phyloP scores from a whole-genome alignment of 495 filamentous ascomycete genomes.

The Neurospora tetrasperma region DNA sequence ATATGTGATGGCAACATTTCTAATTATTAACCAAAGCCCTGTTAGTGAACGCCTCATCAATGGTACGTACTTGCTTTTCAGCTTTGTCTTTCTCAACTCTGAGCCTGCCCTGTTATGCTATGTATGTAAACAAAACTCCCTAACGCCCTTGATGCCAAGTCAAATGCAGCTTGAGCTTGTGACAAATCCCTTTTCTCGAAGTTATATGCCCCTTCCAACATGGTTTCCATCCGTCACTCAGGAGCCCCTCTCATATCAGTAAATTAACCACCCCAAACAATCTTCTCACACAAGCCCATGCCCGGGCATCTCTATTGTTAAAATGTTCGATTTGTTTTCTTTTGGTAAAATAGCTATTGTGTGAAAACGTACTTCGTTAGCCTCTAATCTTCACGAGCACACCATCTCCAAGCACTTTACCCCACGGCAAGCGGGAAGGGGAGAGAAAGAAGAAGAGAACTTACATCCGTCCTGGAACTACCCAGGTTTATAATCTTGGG shows the following conservation, averaged over 20 bases:
- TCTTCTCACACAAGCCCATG: conserved; percentile 17
- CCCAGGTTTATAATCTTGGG: conserved; percentile 99
- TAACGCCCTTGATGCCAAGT: background rate
- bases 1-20: background rate
- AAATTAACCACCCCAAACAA: background rate
- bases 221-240: background rate
- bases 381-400: background rate
- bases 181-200: background rate
- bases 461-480: conserved; percentile 87
- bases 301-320: conserved; percentile 32
- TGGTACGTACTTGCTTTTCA: background rate
- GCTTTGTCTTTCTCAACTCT: background rate
- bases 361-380: conserved; percentile 13
- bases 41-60: background rate
- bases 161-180: background rate
- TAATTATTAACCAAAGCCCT: background rate
- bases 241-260: background rate
- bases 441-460: conserved; percentile 19
- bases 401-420: no score
- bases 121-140: background rate
- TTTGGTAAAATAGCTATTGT: conserved; percentile 40
- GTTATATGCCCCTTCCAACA: background rate
- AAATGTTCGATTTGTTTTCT: conserved; percentile 44
- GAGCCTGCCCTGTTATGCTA: background rate
- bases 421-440: background rate